Evolutionary conservation across 2,329 filamentous ascomycete species (phyloP).

Genomic region (Beauveria sp.): DNA sequence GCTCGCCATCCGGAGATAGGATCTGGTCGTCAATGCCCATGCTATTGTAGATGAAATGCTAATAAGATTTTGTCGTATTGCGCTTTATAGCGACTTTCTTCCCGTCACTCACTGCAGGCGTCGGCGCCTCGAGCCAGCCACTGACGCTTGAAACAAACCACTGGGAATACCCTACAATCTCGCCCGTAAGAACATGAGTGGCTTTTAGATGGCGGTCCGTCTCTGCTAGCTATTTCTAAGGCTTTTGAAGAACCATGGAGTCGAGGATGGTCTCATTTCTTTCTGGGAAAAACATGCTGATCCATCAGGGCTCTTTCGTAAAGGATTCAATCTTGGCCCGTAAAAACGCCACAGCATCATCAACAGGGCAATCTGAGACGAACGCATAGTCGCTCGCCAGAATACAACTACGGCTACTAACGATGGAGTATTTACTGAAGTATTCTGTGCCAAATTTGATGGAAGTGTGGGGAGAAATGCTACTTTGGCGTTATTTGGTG

Average conservation of each 20-base stretch:
- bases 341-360: constrained; percentile 12
- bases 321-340: constrained; percentile 17
- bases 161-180: constrained; percentile 17
- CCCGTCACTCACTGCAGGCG: constrained; percentile 8
- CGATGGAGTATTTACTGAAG: neutral
- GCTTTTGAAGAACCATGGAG: constrained; percentile 11
- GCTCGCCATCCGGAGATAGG: neutral
- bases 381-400: constrained; percentile 5
- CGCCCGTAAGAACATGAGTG: constrained; percentile 14
- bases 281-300: constrained; percentile 7
- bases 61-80: neutral
- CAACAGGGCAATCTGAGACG: neutral
- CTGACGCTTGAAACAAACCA: constrained; percentile 6
- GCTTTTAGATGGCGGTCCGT: constrained; percentile 17
- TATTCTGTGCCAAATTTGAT: neutral
- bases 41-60: constrained; percentile 1
- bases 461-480: no score
- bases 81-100: neutral
- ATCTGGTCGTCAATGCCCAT: constrained; percentile 4
- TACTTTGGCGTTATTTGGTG: no score
- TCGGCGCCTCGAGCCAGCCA: constrained; percentile 13
- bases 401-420: neutral
- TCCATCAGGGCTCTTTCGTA: constrained; percentile 18
- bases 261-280: constrained; percentile 14
- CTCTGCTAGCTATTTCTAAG: constrained; percentile 14